Base-by-base conservation (phyloP, 108 stramenopile genomes). In the Chaetoceros muelleri region DNA sequence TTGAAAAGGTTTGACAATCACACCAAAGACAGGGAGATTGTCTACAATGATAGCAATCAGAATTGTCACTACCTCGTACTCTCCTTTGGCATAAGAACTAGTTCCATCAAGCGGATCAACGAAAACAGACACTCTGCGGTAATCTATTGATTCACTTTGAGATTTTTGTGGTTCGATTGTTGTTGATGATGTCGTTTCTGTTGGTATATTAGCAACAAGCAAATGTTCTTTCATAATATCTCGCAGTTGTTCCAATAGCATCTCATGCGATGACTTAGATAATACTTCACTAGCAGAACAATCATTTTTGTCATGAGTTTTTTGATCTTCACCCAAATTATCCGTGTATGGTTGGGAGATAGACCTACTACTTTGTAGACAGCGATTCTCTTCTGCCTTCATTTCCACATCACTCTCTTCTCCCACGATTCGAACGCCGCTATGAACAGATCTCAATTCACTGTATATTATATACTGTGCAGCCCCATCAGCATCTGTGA, bases 61-160 rank as follows among this genome's bases (percentile, higher is more conserved):
- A 44, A 92, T 81, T n/a, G 74, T 80, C 26, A 86, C 85, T 2
- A 70, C 59, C 47, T 79, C 85, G 20, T 82, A 80, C 20, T 83
- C 60, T 26, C 70, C 80, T 5, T 77, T 69, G 26, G 85, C 76
- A 64, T 85, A 92, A 23, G 80, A 74, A 16, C 78, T 74, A 27
- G 90, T 92, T 30, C 83, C 90, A 68, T 92, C 90, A 18, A 92
- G 69, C 8, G 90, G 90, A 62, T 92, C 90, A n/a, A 92, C 74
- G 48, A 85, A 80, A 48, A 86, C 72, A 64, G 65, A 52, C 25
- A 80, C 68, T 24, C 73, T 55, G 3, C 16, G n/a, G 18, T 58
- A 30, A 58, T 74, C 67, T 19, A 74, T 67, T 48, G 48, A 8
- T 67, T 64, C 22, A 2, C 48, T 46, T 1, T 46, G 54, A 2